Base-by-base conservation (phyloP, 78 protist genomes). In the Pelomyxa schiedti region DNA sequence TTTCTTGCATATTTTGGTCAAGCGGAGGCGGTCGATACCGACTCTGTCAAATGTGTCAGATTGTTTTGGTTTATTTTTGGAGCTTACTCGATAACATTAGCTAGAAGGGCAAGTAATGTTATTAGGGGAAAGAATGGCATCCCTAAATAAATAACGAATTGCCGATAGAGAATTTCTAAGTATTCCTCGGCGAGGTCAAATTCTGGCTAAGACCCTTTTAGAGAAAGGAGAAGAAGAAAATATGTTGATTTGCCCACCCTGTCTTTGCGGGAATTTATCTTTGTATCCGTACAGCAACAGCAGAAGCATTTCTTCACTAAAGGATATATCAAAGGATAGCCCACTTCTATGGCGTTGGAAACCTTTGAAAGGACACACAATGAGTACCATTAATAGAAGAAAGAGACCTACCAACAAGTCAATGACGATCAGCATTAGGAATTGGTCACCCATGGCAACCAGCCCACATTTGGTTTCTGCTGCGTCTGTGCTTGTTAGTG, bases 101-200 rank as follows among this genome's bases (percentile, higher is more conserved):
- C 75, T 32, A 67, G 40, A 1, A 81, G 39, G 63, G 81, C 86
- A 66, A 81, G 71, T 16, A 81, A 35, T 6, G 86, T 43, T 2
- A 82, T 81, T 6, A 82, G 36, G 64, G 87, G 87, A 32, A 72
- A 76, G 28, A 72, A 66, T 29, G 87, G 71, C 36, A 82, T 8
- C n/a, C 79, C 87, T 8, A 82, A 32, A 53, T 68, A 82, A 8
- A 82, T 73, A 38, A 82, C 77, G 58, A 82, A 82, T 26, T 82
- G 87, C 63, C 87, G 71, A 30, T 76, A 82, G 1, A 82, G 30
- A 43, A 82, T 43, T 29, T 82, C 87, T 5, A 82, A 37, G 67
- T 82, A 82, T 22, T 82, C 87, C 32, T 82, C 87, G 22, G 87
- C 76, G 30, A 82, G 41, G 47, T 82, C 82, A 71, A 82, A 82